Base-by-base conservation (phyloP, 352 stramenopile genomes). In the Plasmopara halstedii region DNA sequence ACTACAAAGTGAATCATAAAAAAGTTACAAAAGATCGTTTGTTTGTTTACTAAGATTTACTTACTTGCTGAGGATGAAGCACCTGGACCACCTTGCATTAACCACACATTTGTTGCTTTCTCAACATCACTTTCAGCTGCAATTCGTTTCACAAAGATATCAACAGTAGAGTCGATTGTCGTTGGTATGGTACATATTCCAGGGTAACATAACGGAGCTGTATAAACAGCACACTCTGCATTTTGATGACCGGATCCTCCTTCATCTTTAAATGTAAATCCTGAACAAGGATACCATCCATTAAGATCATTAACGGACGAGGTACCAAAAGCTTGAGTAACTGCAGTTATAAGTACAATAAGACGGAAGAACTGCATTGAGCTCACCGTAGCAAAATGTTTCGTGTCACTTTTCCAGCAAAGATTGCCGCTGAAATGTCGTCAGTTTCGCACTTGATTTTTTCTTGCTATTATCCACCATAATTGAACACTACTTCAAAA, bases 141-240 rank as follows among this genome's bases (percentile, higher is more conserved):
- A 1, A 77, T 36, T 3, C 70, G 56, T 46, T 82, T 78, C 2
- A 74, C 53, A 26, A 78, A 78, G 10, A 75, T 54, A n/a, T 64
- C 47, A 5, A 79, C 44, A 1, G 46, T 69, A 1, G 33, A 35
- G 14, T 59, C 39, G 3, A 46, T 34, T 1, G 19, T 25, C 10
- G 46, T 23, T 2, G 51, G 31, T 2, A 40, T 34, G 7, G 54
- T 22, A 23, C 58, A 72, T 17, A 73, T 50, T n/a, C 36, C 49
- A 10, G 51, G 22, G 32, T 76, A 62, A 42, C 66, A 73, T 34
- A 73, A 40, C 14, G 62, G 66, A 3, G 62, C 50, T 9, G 25
- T 46, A 46, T 70, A 64, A 5, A 70, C 37, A 4, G 62, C 65
- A 20, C 65, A 75, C 18, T 75, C 50, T 13, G 62, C 61, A 21